Evolutionary conservation across 2,329 filamentous ascomycete species (phyloP), one percentile per base, ranked within the genome.

Genomic region (Penicillium psychrosexuale): DNA sequence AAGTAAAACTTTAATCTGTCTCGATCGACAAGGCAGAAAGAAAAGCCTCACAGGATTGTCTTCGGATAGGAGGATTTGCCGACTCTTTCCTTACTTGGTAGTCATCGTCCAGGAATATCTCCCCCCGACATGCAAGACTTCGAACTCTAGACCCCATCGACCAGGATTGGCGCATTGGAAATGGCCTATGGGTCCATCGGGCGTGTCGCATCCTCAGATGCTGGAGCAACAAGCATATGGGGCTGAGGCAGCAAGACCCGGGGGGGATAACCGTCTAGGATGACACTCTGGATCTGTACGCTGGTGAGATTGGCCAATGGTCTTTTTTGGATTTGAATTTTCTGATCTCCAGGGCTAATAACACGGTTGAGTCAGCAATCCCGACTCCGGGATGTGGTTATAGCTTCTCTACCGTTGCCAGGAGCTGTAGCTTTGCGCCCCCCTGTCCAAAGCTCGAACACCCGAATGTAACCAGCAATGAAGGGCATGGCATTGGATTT

Each of bases 201-300:
- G 52, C 15, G 28, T 40, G 46, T 51, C 46, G 46, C 39, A 55
- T 59, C 40, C 24, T 24, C 45, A 57, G 56, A 62, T 62, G 61
- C 62, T 57, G 57, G 62, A 58, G 34, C 55, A 59, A 57, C 61
- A 44, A 55, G 46, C 62, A 62, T 62, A 53, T 58, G 34, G 47
- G 46, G 38, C 54, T 47, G 48, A 55, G 30, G 28, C 28, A 55
- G 48, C 60, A 27, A 46, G 52, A 58, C 24, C 22, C 59, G 51
- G 52, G 52, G 52, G 55, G 40, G 27, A 47, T 24, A 47, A 34
- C 27, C 49, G 47, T 51, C 58, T 57, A 52, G 48, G 54, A 61
- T 58, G 47, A 51, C 55, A 52, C 49, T 57, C 22, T 43, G 30
- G 46, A 45, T 55, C 48, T 48, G 47, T 27, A 36, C 40, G 42